These are phyloP conservation scores for Stagonosporopsis chrysanthemi DNA, from an alignment of 2,329 filamentous ascomycete species.

Conservation along the genomic window DNA sequence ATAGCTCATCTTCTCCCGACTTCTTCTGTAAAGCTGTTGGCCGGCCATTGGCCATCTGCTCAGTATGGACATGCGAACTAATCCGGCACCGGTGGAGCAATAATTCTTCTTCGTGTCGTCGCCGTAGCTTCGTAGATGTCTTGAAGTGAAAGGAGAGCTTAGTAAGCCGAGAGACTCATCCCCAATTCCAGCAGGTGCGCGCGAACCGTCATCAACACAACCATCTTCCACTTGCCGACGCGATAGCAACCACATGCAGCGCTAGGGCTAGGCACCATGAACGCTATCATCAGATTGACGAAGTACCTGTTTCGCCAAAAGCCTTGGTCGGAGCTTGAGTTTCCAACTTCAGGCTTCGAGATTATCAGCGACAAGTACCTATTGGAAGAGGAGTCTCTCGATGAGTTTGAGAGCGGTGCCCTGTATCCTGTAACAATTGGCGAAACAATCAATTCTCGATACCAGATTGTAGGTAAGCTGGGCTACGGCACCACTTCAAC, in stretches of 20 bases:
- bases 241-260: background rate
- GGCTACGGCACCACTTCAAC: constrained; percentile 22
- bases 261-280: background rate
- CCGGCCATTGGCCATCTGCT: no score
- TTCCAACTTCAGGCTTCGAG: constrained; percentile 23
- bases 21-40: no score
- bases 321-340: constrained; percentile 23
- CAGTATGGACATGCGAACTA: no score
- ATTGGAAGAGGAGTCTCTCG: constrained; percentile 22
- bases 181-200: background rate
- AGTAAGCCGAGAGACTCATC: background rate
- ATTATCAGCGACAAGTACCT: constrained; percentile 17
- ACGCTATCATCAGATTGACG: background rate
- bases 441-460: constrained; percentile 20
- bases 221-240: background rate
- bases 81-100: no score
- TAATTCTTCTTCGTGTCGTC: no score
- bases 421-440: constrained; percentile 25
- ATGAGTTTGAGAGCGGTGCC: constrained; percentile 4
- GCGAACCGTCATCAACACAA: no score
- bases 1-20: no score
- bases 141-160: background rate
- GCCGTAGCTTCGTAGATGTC: no score
- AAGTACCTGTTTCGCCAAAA: constrained; percentile 15
- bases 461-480: constrained; percentile 28